Evolutionary conservation across 768 basidiomycete species (phyloP).

Genomic region (Mycena indigotica): DNA sequence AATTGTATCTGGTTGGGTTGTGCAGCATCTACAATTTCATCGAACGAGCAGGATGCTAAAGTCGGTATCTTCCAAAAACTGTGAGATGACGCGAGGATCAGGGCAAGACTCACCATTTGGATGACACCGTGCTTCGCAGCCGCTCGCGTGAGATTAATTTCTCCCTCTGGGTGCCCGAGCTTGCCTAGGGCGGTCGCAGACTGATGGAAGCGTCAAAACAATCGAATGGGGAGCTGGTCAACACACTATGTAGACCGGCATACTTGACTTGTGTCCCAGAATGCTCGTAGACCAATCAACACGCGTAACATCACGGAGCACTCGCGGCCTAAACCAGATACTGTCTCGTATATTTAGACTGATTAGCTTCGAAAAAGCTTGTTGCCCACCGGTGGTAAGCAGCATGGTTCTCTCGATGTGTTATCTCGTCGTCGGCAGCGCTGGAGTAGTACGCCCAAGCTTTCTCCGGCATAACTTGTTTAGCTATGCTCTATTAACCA

Average conservation of each 20-base stretch:
- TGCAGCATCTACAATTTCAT: conserved; percentile 89
- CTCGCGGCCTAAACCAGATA: conserved; percentile 89
- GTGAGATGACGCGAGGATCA: background rate
- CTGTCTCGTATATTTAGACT: conserved; percentile 37
- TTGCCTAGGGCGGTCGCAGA: conserved; percentile 85
- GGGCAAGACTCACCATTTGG: conserved; percentile 44
- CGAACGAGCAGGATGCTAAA: conserved; percentile 92
- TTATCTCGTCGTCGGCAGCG: conserved; percentile 96
- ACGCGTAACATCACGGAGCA: conserved; percentile 79
- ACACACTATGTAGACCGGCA: conserved; percentile 82
- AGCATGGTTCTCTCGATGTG: conserved; percentile 83
- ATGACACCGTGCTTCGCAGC: conserved; percentile 67
- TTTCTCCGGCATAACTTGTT: conserved; percentile 76
- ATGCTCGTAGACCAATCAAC: conserved; percentile 89
- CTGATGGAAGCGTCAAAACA: conserved; percentile 33
- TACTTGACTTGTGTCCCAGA: conserved; percentile 69
- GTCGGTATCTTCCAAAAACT: conserved; percentile 86
- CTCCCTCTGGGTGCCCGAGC: conserved; percentile 79
- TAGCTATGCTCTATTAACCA: conserved; percentile 74
- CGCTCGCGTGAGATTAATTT: conserved; percentile 73
- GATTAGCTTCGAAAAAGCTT: background rate
- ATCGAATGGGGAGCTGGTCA: background rate
- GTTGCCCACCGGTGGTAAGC: conserved; percentile 79
- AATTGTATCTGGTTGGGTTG: conserved; percentile 81
- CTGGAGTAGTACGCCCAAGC: conserved; percentile 98